These are phyloP conservation scores for Sanghuangporus weigelae DNA, from an alignment of 1,284 basidiomycete species.

Conservation along the genomic window DNA sequence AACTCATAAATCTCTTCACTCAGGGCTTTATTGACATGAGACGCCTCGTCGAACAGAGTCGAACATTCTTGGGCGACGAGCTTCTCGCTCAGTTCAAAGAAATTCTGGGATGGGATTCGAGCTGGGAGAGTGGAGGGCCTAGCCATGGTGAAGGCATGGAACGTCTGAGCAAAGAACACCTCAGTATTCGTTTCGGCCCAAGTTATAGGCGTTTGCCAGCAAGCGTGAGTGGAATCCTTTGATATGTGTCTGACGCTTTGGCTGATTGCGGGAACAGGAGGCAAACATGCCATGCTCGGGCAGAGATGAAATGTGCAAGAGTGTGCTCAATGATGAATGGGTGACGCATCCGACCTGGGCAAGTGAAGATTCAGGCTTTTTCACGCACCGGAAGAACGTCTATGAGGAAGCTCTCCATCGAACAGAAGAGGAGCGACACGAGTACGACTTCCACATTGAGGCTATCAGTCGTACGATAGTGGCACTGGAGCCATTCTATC, in stretches of 20 bases:
- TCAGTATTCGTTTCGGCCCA: conserved; percentile 62
- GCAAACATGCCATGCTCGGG: conserved; percentile 88
- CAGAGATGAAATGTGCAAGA: conserved; percentile 94
- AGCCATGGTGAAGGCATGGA: conserved; percentile 37
- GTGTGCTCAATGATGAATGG: conserved; percentile 96
- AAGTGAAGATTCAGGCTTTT: conserved; percentile 89
- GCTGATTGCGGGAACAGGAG: conserved; percentile 51
- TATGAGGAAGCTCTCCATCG: conserved; percentile 98
- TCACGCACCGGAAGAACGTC: conserved; percentile 90
- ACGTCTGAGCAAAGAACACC: conserved; percentile 52
- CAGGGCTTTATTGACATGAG: conserved; percentile 90
- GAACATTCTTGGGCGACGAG: conserved; percentile 65
- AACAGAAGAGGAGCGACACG: conserved; percentile 96
- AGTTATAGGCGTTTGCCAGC: conserved; percentile 88
- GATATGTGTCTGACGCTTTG: neutral
- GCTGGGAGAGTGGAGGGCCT: conserved; percentile 53
- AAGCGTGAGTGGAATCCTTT: conserved; percentile 44
- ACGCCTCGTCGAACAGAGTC: conserved; percentile 67
- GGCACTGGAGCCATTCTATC: conserved; percentile 88
- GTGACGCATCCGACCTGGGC: conserved; percentile 94
- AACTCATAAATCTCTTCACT: conserved; percentile 91
- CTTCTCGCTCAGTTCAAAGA: conserved; percentile 82
- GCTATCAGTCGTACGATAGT: conserved; percentile 93
- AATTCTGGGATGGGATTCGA: conserved; percentile 87
- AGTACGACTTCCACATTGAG: conserved; percentile 99